Conservation (phyloP, 1,139 yeast genomes). For the Geotrichum candidum region DNA sequence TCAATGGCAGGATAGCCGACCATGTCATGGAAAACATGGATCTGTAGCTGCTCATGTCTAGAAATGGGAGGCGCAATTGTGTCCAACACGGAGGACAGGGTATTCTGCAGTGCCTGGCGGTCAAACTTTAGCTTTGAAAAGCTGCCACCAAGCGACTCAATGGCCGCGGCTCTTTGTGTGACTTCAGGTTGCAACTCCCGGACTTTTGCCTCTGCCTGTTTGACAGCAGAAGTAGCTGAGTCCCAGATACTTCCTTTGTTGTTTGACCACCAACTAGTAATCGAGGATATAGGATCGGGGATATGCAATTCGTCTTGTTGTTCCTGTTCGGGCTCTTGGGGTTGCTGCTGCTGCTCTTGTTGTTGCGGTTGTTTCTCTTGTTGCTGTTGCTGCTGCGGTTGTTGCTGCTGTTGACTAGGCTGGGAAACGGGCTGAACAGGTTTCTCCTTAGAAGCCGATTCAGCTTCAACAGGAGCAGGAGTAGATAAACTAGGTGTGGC, state of each 20-base stretch:
- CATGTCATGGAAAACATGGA: conserved; percentile 80
- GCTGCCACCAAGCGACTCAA: conserved; percentile 26
- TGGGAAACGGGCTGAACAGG: not conserved
- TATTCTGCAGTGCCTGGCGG: conserved; percentile 37
- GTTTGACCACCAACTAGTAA: conserved; percentile 63
- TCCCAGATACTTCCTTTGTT: conserved; percentile 39
- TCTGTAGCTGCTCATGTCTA: conserved; percentile 68
- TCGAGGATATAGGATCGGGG: conserved; percentile 61
- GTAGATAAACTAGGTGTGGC: conserved; percentile 26
- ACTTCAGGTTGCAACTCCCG: conserved; percentile 35
- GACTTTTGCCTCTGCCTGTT: conserved; percentile 42
- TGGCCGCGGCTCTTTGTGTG: conserved; percentile 24
- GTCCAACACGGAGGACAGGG: conserved; percentile 44
- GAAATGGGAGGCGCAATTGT: conserved; percentile 51
- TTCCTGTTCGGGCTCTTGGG: conserved; percentile 20
- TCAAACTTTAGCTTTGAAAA: conserved; percentile 19
- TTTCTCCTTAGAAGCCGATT: conserved; percentile 1
- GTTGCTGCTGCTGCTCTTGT: conserved; percentile 20
- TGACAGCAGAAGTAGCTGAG: conserved; percentile 70
- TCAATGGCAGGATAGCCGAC: conserved; percentile 65
- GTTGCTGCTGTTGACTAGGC: not conserved
- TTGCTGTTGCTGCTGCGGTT: not conserved
- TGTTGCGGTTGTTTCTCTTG: conserved; percentile 6
- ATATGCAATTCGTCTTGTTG: conserved; percentile 26
- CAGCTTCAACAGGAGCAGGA: conserved; percentile 17